Conservation (phyloP, 495 filamentous ascomycete genomes). For the Evernia prunastri region DNA sequence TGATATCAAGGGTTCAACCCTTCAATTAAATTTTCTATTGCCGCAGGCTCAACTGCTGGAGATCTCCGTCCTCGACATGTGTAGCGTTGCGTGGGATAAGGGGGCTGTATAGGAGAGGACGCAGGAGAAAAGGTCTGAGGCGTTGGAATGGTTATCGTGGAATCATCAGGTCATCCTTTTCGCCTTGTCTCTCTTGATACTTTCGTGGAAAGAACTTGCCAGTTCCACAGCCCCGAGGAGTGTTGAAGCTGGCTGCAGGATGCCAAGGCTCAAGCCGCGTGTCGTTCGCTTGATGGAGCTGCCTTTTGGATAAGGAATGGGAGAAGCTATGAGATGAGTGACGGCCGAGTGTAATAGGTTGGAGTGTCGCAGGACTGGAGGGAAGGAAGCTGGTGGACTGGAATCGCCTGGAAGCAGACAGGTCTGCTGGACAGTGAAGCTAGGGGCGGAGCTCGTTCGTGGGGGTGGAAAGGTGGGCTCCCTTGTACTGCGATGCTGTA, state of each 20-base stretch:
- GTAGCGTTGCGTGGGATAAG: neutral
- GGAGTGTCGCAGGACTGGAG: neutral
- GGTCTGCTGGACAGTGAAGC: neutral
- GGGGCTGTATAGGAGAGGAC: neutral
- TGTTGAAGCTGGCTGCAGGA: neutral
- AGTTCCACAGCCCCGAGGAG: neutral
- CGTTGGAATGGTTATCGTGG: neutral
- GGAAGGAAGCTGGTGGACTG: neutral
- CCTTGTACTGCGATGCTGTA: neutral
- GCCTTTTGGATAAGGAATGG: neutral
- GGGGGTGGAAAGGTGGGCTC: neutral
- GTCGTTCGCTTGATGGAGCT: neutral
- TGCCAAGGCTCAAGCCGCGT: neutral
- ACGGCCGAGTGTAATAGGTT: neutral
- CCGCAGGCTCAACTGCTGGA: neutral
- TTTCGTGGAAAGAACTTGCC: neutral
- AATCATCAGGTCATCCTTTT: neutral
- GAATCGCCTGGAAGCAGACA: neutral
- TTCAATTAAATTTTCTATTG: neutral
- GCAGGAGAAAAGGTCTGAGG: no score
- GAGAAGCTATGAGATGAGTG: neutral
- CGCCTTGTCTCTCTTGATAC: neutral
- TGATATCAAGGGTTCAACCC: neutral
- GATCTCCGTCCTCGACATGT: neutral
- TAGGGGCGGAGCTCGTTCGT: neutral